phyloP scores from a whole-genome alignment of 805 yeast species.

The Debaryomyces maramus region DNA sequence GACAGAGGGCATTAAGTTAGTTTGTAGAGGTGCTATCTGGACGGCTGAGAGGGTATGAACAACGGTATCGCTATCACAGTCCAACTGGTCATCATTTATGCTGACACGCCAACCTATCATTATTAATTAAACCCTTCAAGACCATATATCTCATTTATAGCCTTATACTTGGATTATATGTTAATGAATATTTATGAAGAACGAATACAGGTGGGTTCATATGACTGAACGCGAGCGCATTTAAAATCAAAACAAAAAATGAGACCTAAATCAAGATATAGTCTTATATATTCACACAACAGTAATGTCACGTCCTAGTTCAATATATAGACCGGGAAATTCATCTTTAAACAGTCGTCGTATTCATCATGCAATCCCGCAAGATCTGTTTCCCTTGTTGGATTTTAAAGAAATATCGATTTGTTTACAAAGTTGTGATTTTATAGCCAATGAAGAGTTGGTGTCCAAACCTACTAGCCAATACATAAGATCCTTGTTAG shows the following conservation, averaged over 20 bases:
- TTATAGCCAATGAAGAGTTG: conserved; percentile 59
- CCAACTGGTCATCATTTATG: too few species aligned
- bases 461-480: conserved; percentile 57
- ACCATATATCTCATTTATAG: too few species aligned
- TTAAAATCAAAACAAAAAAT: neutral
- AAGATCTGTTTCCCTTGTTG: conserved; percentile 62
- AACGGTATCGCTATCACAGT: too few species aligned
- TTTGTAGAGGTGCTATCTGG: conserved; percentile 88
- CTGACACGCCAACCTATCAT: too few species aligned
- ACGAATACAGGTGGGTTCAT: too few species aligned
- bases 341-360: conserved; percentile 17
- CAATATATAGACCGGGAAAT: conserved; percentile 28
- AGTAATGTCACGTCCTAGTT: conserved; percentile 32
- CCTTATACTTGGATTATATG: too few species aligned
- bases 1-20: conserved; percentile 81
- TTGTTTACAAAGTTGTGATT: conserved; percentile 62
- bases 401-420: conserved; percentile 57
- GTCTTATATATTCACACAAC: too few species aligned
- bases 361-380: conserved; percentile 18
- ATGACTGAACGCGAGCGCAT: too few species aligned
- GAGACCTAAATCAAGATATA: neutral
- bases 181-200: too few species aligned
- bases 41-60: conserved; percentile 82
- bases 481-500: conserved; percentile 54
- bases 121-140: too few species aligned